Percentiles rank a stretch among this genome's conserved stretches.
These are phyloP conservation scores for Amylostereum areolatum DNA, from an alignment of 1,284 basidiomycete species.

Conservation along the genomic window DNA sequence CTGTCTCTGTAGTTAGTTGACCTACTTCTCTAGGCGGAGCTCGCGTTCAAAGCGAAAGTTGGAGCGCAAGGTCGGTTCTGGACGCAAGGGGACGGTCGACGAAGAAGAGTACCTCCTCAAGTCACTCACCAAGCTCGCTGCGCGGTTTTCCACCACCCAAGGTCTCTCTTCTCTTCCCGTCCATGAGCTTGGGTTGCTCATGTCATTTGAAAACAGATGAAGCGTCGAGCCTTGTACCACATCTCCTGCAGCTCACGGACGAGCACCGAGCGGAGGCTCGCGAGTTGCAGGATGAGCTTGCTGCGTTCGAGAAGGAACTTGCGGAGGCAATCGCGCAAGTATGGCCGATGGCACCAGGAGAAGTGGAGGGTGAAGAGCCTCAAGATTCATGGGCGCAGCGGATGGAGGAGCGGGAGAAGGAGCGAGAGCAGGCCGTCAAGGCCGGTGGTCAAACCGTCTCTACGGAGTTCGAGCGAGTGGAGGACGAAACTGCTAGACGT, in stretches of 20 bases:
- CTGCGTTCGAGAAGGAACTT: conserved; percentile 46
- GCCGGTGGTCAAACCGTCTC: conserved; percentile 53
- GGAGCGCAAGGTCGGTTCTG: conserved; percentile 81
- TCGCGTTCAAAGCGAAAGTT: conserved; percentile 77
- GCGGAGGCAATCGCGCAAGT: conserved; percentile 50
- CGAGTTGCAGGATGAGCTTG: conserved; percentile 47
- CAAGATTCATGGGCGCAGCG: conserved; percentile 50
- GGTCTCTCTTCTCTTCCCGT: conserved; percentile 32
- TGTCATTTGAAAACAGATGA: conserved; percentile 40
- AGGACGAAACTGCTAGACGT: conserved; percentile 33
- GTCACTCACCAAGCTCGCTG: conserved; percentile 73
- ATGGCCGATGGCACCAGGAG: conserved; percentile 41
- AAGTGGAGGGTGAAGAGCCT: conserved; percentile 23
- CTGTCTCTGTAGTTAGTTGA: background rate
- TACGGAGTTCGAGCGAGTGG: conserved; percentile 41
- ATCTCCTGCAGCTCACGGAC: conserved; percentile 57
- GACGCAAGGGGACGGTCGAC: conserved; percentile 91
- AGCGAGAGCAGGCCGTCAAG: conserved; percentile 45
- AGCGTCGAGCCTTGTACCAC: conserved; percentile 54
- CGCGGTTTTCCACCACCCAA: conserved; percentile 48
- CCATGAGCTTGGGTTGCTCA: background rate
- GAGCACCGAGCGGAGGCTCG: conserved; percentile 55
- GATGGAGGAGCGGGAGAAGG: conserved; percentile 55
- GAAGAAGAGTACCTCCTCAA: conserved; percentile 95
- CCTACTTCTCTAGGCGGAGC: conserved; percentile 42